Evolutionary conservation across 441 rosid species (phyloP).

Genomic region (Pelargonium citronellum): DNA sequence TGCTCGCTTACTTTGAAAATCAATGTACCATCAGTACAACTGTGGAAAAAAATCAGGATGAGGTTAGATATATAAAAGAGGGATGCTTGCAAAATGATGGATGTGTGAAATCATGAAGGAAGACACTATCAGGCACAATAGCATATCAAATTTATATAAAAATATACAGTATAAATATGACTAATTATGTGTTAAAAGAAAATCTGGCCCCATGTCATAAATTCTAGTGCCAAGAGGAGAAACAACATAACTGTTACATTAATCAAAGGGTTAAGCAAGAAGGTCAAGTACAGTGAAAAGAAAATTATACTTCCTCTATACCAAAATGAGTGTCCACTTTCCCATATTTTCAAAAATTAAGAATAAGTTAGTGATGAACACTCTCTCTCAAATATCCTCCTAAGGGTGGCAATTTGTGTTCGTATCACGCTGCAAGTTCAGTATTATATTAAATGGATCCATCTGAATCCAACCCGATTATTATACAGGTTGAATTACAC

Average conservation of each 20-base stretch:
- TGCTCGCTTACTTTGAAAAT: slow-evolving; percentile 77
- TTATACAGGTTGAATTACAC: too few species aligned
- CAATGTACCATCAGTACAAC: slow-evolving; percentile 84
- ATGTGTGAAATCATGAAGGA: not conserved
- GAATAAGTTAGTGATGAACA: too few species aligned
- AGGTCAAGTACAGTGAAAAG: not conserved
- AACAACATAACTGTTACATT: not conserved
- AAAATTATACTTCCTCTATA: too few species aligned
- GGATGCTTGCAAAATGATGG: not conserved
- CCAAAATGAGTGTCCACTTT: too few species aligned
- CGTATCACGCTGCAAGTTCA: too few species aligned
- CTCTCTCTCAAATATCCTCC: too few species aligned
- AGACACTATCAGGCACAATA: not conserved
- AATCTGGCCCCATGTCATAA: not conserved
- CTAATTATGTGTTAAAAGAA: too few species aligned
- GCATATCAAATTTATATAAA: not conserved
- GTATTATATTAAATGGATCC: too few species aligned
- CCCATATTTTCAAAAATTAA: too few species aligned
- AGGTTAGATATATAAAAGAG: slow-evolving; percentile 11
- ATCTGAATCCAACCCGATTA: too few species aligned
- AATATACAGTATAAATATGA: too few species aligned
- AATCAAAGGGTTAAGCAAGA: not conserved
- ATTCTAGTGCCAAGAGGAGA: not conserved
- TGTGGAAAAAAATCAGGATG: slow-evolving; percentile 35
- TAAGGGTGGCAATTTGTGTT: too few species aligned